These are phyloP conservation scores for Penstemon barbatus DNA, from an alignment of 257 asterid species.

Conservation along the genomic window DNA sequence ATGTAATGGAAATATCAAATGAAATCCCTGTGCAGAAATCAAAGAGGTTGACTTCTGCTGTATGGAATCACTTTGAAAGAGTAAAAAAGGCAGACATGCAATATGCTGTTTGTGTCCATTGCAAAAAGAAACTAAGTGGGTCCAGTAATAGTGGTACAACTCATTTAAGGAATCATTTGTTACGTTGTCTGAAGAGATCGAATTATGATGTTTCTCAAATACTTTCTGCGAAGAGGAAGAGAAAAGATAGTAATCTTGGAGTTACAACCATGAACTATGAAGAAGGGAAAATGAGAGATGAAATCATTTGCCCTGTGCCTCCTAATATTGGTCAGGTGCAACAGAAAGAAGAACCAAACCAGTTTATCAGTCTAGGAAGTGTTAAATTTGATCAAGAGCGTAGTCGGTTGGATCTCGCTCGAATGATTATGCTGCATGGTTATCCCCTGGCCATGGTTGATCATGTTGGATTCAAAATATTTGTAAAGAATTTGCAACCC, in stretches of 20 bases:
- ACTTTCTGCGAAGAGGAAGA: conserved; percentile 83
- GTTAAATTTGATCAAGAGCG: conserved; percentile 82
- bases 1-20: conserved; percentile 65
- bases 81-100: conserved; percentile 80
- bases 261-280: conserved; percentile 54
- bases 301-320: conserved; percentile 57
- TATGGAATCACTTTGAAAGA: conserved; percentile 97
- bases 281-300: conserved; percentile 70
- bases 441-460: conserved; percentile 90
- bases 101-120: conserved; percentile 90
- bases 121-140: conserved; percentile 95
- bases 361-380: conserved; percentile 62
- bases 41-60: conserved; percentile 91
- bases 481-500: conserved; percentile 89
- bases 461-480: conserved; percentile 79
- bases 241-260: conserved; percentile 58
- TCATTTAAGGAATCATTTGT: conserved; percentile 86
- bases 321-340: conserved; percentile 63
- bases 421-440: conserved; percentile 97
- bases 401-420: conserved; percentile 84
- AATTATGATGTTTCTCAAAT: conserved; percentile 88
- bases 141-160: conserved; percentile 98
- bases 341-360: conserved; percentile 62
- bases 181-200: conserved; percentile 90
- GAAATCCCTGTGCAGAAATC: conserved; percentile 82